These are phyloP conservation scores for Spinellus fusiger DNA, from an alignment of 192 early-diverging fungal species.

Conservation along the genomic window DNA sequence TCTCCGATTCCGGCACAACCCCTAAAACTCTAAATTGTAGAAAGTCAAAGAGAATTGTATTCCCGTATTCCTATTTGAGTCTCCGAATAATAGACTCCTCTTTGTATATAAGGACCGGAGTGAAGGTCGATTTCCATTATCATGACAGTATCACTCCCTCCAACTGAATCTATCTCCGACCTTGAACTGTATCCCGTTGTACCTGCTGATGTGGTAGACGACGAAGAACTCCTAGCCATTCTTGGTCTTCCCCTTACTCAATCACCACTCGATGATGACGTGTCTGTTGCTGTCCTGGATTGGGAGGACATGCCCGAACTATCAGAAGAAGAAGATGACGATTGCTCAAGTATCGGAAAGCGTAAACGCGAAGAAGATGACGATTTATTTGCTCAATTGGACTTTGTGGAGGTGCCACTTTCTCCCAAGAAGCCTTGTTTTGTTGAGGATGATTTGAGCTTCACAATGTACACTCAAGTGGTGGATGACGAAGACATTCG, in stretches of 20 bases:
- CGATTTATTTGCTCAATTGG: constrained; percentile 13
- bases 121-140: too few species aligned
- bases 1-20: too few species aligned
- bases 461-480: neutral
- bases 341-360: constrained; percentile 3
- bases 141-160: too few species aligned
- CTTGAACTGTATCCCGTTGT: too few species aligned
- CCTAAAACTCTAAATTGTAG: too few species aligned
- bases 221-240: constrained; percentile 16
- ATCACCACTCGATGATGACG: neutral
- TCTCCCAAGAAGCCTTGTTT: neutral
- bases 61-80: too few species aligned
- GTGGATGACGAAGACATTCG: constrained; percentile 16
- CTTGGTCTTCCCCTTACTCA: constrained; percentile 6
- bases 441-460: neutral
- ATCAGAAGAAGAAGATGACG: constrained; percentile 15
- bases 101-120: too few species aligned
- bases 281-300: constrained; percentile 1
- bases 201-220: constrained; percentile 16
- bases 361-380: constrained; percentile 9
- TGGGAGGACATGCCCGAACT: constrained; percentile 25
- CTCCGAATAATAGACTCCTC: too few species aligned
- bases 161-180: neutral
- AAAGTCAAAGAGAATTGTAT: too few species aligned
- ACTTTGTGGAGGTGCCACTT: constrained; percentile 20